A percentile compares a stretch with the other conserved stretches of the same genome.
Evolutionary conservation across 805 yeast species (phyloP).

Genomic region (Saccharomycopsis synnaedendra): DNA sequence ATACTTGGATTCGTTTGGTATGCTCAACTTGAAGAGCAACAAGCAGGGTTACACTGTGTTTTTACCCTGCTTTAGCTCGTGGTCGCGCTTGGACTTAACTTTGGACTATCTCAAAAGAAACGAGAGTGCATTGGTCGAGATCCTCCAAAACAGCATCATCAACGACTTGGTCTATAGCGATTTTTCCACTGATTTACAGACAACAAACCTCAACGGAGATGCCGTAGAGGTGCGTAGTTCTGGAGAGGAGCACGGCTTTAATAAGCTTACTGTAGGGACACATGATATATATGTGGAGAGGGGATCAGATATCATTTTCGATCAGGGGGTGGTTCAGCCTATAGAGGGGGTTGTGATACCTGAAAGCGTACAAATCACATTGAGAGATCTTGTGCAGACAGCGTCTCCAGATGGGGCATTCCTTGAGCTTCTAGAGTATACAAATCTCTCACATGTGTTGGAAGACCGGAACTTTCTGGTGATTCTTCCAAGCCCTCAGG

Average conservation of each 20-base stretch:
- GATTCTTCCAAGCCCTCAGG: conserved; percentile 57
- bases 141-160: conserved; percentile 49
- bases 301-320: conserved; percentile 59
- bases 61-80: conserved; percentile 66
- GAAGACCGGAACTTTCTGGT: conserved; percentile 38
- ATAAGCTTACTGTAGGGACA: conserved; percentile 17
- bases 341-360: conserved; percentile 50
- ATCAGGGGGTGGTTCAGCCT: conserved; percentile 79
- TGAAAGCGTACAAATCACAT: conserved; percentile 35
- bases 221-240: conserved; percentile 17
- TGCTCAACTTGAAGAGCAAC: conserved; percentile 43
- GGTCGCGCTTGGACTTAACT: conserved; percentile 54
- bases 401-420: conserved; percentile 34
- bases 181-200: conserved; percentile 23
- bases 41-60: conserved; percentile 61
- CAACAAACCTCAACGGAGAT: conserved; percentile 24
- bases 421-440: conserved; percentile 33
- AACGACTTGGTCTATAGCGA: conserved; percentile 62
- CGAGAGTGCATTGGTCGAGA: conserved; percentile 33
- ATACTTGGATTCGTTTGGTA: conserved; percentile 39
- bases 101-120: conserved; percentile 47
- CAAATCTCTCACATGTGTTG: conserved; percentile 34
- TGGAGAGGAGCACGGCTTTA: conserved; percentile 7
- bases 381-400: conserved; percentile 43
- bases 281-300: conserved; percentile 17